phyloP scores from a whole-genome alignment of 2,329 filamentous ascomycete species.

The Fusarium burgessii region DNA sequence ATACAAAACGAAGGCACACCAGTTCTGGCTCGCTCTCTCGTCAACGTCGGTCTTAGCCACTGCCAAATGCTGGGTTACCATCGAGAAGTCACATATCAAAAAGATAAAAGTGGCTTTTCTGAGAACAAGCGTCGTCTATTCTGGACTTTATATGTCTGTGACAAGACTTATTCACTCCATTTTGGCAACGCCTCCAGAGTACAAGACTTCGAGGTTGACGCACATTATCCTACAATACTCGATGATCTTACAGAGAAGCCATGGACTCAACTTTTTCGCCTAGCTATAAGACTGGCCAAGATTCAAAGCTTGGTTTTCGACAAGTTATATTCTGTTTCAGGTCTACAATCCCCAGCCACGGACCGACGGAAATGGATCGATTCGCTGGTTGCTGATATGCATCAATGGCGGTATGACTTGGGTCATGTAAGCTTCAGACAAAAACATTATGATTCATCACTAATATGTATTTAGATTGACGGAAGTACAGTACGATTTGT shows the following conservation, averaged over 20 bases:
- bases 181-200: constrained; percentile 28
- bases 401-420: constrained; percentile 25
- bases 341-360: background rate
- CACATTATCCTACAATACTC: constrained; percentile 9
- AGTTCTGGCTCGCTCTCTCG: constrained; percentile 20
- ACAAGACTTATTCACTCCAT: constrained; percentile 33
- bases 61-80: constrained; percentile 40
- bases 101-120: constrained; percentile 10
- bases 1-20: constrained; percentile 26
- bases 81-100: constrained; percentile 30
- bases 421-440: constrained; percentile 7
- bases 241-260: constrained; percentile 12
- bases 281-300: constrained; percentile 28
- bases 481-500: constrained; percentile 13
- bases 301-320: constrained; percentile 25
- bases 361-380: constrained; percentile 24
- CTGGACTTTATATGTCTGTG: constrained; percentile 37
- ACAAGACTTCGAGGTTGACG: constrained; percentile 36
- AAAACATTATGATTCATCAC: accelerated
- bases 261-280: constrained; percentile 24
- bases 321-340: constrained; percentile 25
- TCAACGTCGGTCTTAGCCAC: constrained; percentile 25
- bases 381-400: constrained; percentile 5
- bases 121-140: constrained; percentile 30
- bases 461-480: constrained; percentile 9